A percentile compares a stretch with the other conserved stretches of the same genome.
Evolutionary conservation across 2,329 filamentous ascomycete genomes (phyloP).

Genomic region (Canariomyces notabilis): DNA sequence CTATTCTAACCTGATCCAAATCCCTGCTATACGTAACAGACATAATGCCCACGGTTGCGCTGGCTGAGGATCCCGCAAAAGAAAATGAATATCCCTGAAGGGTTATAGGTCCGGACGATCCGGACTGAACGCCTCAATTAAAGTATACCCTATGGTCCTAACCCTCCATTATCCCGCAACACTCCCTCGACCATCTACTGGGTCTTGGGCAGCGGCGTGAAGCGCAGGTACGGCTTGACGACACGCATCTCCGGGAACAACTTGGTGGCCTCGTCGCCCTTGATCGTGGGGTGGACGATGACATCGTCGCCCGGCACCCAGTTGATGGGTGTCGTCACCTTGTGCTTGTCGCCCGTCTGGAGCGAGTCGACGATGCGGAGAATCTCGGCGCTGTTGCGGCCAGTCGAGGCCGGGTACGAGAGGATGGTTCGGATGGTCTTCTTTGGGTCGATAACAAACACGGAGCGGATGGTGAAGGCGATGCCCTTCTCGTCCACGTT

Average conservation of each 20-base stretch:
- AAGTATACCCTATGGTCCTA: no score
- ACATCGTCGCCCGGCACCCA: conserved; percentile 87
- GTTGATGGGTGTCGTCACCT: conserved; percentile 83
- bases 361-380: conserved; percentile 74
- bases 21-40: no score
- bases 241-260: conserved; percentile 74
- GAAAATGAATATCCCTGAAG: no score
- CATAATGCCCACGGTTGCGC: no score
- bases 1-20: no score
- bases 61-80: no score
- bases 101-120: no score
- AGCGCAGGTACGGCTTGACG: conserved; percentile 70
- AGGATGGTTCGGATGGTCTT: conserved; percentile 93
- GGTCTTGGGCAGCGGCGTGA: conserved; percentile 60
- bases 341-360: conserved; percentile 82
- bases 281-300: conserved; percentile 79
- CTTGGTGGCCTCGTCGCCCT: conserved; percentile 78
- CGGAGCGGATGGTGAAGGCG: conserved; percentile 89
- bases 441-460: conserved; percentile 89
- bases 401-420: conserved; percentile 86
- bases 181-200: conserved; percentile 23
- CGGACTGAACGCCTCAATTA: no score
- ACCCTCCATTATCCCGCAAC: not conserved
- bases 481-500: conserved; percentile 79
- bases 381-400: conserved; percentile 75